Evolutionary conservation across 768 basidiomycete species (phyloP).

Genomic region (Lyophyllum decastes): DNA sequence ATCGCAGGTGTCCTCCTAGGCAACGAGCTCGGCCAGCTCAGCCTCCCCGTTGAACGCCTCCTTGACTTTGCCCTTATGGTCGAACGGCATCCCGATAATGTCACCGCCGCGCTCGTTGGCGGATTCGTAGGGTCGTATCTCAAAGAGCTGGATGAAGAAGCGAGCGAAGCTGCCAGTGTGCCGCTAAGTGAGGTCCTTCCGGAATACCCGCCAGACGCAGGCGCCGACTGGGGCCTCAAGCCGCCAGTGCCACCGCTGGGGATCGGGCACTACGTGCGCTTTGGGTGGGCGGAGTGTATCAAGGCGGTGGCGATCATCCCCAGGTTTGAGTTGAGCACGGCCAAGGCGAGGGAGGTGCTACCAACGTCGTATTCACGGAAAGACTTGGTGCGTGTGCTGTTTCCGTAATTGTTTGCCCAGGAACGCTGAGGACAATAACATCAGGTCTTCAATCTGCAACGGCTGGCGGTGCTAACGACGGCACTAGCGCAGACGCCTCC

Average conservation of each 20-base stretch:
- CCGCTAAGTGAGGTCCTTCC: conserved; percentile 96
- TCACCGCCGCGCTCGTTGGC: conserved; percentile 94
- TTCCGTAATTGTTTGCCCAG: background rate
- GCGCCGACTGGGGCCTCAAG: conserved; percentile 85
- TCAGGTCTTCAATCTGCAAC: conserved; percentile 97
- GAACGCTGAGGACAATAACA: background rate
- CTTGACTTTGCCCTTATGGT: conserved; percentile 99
- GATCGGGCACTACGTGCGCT: conserved; percentile 93
- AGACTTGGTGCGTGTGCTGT: conserved; percentile 69
- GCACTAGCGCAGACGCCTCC: conserved; percentile 90
- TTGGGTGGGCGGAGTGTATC: conserved; percentile 82
- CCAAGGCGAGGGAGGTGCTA: conserved; percentile 89
- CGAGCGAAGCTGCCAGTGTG: conserved; percentile 82
- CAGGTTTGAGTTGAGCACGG: conserved; percentile 93
- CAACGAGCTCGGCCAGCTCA: conserved; percentile 75
- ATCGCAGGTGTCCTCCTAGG: conserved; percentile 94
- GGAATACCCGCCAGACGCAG: conserved; percentile 92
- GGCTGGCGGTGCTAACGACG: conserved; percentile 93
- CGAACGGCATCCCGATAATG: conserved; percentile 98
- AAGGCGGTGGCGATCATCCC: conserved; percentile 95
- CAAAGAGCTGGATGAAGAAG: conserved; percentile 80
- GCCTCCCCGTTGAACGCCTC: conserved; percentile 68
- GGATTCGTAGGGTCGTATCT: conserved; percentile 98
- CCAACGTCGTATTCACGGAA: conserved; percentile 83
- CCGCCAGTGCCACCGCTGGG: conserved; percentile 88